A percentile compares a stretch with the other conserved stretches of the same genome.
phyloP scores from a whole-genome alignment of 31 red algal species.

The Endocladia muricata region DNA sequence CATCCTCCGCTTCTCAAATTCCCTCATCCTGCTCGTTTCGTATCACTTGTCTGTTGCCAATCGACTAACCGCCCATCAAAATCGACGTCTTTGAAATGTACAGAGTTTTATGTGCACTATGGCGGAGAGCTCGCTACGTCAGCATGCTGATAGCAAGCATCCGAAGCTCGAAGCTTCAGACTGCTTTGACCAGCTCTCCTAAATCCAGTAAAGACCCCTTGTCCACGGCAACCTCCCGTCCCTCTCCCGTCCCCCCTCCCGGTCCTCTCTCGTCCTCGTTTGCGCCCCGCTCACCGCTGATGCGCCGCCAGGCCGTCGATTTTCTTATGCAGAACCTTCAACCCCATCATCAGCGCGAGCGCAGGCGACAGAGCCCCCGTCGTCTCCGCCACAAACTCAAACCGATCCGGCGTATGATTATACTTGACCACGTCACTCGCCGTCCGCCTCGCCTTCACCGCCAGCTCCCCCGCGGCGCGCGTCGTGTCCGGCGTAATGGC shows the following conservation, averaged over 20 bases:
- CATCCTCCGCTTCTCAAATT: background rate
- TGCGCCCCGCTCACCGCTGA: background rate
- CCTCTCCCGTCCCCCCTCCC: background rate
- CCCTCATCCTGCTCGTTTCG: background rate
- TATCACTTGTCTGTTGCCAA: background rate
- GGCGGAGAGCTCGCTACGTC: slow-evolving; percentile 57
- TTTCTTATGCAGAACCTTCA: slow-evolving; percentile 41
- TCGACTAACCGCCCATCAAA: background rate
- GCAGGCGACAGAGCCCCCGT: slow-evolving; percentile 41
- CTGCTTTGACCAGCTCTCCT: slow-evolving; percentile 47
- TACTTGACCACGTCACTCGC: slow-evolving; percentile 55
- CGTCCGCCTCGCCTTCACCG: slow-evolving; percentile 24
- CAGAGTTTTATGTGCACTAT: slow-evolving; percentile 79
- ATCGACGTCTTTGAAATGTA: background rate
- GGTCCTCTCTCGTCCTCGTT: background rate
- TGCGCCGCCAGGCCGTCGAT: slow-evolving; percentile 4
- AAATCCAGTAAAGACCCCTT: background rate
- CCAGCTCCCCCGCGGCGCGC: slow-evolving; percentile 57
- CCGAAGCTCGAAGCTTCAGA: slow-evolving; percentile 47
- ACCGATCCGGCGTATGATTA: slow-evolving; percentile 47
- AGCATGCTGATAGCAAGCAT: slow-evolving; percentile 69
- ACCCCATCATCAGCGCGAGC: slow-evolving; percentile 23
- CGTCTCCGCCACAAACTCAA: slow-evolving; percentile 71
- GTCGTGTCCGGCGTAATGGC: slow-evolving; percentile 74
- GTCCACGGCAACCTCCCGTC: background rate